A percentile compares a stretch with the other conserved stretches of the same genome.
These are phyloP conservation scores for Tolypocladium inflatum DNA, from an alignment of 2,329 filamentous ascomycete genomes.

Conservation along the genomic window DNA sequence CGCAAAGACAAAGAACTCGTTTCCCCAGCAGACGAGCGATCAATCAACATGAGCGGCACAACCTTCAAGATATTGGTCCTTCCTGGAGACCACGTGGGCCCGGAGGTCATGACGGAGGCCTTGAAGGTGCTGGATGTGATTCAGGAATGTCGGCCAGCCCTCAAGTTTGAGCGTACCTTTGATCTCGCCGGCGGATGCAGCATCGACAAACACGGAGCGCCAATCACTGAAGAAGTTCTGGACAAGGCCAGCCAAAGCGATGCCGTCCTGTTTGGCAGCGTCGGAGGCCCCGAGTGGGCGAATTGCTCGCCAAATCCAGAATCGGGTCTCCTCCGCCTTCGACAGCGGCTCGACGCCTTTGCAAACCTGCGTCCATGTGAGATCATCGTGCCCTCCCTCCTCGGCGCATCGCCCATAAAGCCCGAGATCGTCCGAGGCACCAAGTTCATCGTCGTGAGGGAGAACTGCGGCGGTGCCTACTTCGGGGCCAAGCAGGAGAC, in stretches of 20 bases:
- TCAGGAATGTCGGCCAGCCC: conserved; percentile 16
- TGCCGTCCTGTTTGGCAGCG: conserved; percentile 36
- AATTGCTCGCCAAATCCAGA: conserved; percentile 30
- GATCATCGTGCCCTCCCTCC: conserved; percentile 30
- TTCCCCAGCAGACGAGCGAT: neutral
- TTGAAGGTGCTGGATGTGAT: conserved; percentile 35
- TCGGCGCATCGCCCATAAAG: conserved; percentile 33
- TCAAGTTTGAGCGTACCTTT: conserved; percentile 17
- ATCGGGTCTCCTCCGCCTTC: conserved; percentile 30
- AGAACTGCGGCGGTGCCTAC: conserved; percentile 41
- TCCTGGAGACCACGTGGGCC: conserved; percentile 36
- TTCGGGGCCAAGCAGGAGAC: conserved; percentile 37
- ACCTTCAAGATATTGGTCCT: conserved; percentile 29
- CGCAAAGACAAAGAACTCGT: neutral
- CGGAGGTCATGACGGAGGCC: conserved; percentile 35
- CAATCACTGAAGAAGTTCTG: conserved; percentile 32
- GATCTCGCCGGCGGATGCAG: conserved; percentile 25
- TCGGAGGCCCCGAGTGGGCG: conserved; percentile 39
- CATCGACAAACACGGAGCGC: conserved; percentile 32
- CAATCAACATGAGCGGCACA: conserved; percentile 1
- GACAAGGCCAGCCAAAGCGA: conserved; percentile 28
- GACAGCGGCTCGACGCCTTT: conserved; percentile 32
- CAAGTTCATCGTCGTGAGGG: conserved; percentile 38
- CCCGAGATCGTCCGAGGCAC: conserved; percentile 31
- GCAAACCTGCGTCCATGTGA: conserved; percentile 41